Base-by-base conservation (phyloP, 257 asterid species). In the Eucommia ulmoides region DNA sequence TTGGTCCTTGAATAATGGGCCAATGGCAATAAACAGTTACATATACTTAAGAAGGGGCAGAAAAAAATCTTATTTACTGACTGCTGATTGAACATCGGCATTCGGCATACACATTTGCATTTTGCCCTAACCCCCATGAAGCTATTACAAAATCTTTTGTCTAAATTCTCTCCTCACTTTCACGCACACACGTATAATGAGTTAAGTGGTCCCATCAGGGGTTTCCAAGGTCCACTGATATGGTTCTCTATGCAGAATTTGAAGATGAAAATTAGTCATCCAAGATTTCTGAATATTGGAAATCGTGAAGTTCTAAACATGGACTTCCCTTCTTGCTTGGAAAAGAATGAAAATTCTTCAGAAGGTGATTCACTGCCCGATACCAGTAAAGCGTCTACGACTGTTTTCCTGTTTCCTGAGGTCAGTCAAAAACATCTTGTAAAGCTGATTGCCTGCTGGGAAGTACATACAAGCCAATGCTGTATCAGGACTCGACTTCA, bases 261-360 rank as follows among this genome's bases (percentile, higher is more conserved):
- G 72, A 91, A 86, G 93, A 71, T 91, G 91, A 77, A 68, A 68
- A 78, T 86, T 62, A 81, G 71, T 58, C 79, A 77, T 72, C 93
- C 96, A 52, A 79, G 94, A 63, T 86, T 77, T 70, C 73, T 91
- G 47, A 75, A 62, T 53, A 62, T 83, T 62, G 92, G 93, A 47
- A 78, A 71, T 60, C 74, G 66, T 61, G 83, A 79, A 58, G 77
- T 57, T 55, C 18, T 70, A 73, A 49, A 57, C 64, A 64, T 52
- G 65, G 89, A 91, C 41, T 83, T 91, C 73, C 98, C 96, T 58
- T 38, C 70, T 71, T 76, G 69, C 71, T 70, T 86, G 61, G 79
- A 62, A 63, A 86, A 76, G 57, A 70, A 50, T 55, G 73, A 22
- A 25, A 66, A 64, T 50, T 54, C 76, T 44, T 49, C 73, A 38